Percentiles rank a stretch among this genome's conserved stretches.
These are phyloP conservation scores for Trifolium pratense DNA, from an alignment of 306 rosid genomes.

Conservation along the genomic window DNA sequence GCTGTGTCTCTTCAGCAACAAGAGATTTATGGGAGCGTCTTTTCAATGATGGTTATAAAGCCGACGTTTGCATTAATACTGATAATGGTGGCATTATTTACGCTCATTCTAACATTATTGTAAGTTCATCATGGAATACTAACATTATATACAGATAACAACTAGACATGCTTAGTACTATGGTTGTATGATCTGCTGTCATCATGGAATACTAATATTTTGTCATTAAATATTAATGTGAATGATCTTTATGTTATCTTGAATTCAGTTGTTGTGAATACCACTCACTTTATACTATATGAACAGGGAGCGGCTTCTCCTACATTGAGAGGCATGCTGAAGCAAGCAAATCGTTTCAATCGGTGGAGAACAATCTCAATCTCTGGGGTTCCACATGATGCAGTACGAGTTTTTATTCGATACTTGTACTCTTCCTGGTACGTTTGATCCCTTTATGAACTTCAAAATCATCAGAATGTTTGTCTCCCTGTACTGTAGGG, in stretches of 20 bases:
- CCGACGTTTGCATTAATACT: constrained; percentile 76
- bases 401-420: constrained; percentile 80
- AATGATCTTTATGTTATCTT: constrained; percentile 15
- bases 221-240: background rate
- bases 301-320: constrained; percentile 80
- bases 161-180: background rate
- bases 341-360: constrained; percentile 45
- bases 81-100: constrained; percentile 66
- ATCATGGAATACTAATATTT: background rate
- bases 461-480: constrained; percentile 18
- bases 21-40: constrained; percentile 74
- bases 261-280: constrained; percentile 15
- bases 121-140: too few relatives aligned
- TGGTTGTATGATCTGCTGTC: constrained; percentile 17
- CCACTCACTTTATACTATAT: constrained; percentile 35
- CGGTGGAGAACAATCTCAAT: constrained; percentile 57
- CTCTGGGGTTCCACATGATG: constrained; percentile 71
- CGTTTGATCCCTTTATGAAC: constrained; percentile 15
- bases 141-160: background rate
- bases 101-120: constrained; percentile 82
- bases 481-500: background rate
- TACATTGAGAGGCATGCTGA: constrained; percentile 66
- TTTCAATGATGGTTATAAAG: constrained; percentile 70
- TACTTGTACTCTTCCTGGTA: constrained; percentile 80
- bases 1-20: constrained; percentile 52